These are phyloP conservation scores for Sclerospora graminicola DNA, from an alignment of 352 stramenopile species.

Conservation along the genomic window DNA sequence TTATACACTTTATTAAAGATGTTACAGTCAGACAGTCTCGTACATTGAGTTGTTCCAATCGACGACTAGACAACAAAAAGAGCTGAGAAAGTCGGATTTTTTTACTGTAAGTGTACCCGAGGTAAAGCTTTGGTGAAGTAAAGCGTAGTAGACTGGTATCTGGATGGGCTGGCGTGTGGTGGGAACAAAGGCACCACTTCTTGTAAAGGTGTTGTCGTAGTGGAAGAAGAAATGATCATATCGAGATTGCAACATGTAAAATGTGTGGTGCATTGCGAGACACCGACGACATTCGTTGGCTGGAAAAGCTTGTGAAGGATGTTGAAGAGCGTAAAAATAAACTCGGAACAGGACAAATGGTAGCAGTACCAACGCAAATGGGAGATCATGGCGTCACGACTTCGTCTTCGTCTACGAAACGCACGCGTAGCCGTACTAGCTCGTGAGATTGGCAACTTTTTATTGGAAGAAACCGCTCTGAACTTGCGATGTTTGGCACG, in stretches of 20 bases:
- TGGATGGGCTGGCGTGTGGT: conserved; percentile 26
- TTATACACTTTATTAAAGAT: conserved; percentile 35
- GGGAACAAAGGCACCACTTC: conserved; percentile 7
- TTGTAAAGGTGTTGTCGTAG: conserved; percentile 10
- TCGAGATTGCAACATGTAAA: conserved; percentile 7
- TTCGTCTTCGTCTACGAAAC: conserved; percentile 26
- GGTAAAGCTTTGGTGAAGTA: conserved; percentile 8
- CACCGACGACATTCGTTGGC: conserved; percentile 1
- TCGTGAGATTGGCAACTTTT: conserved; percentile 33
- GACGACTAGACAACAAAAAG: conserved; percentile 17
- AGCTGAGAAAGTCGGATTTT: conserved; percentile 53
- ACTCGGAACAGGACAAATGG: conserved; percentile 17
- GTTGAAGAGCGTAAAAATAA: conserved; percentile 1
- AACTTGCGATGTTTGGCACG: conserved; percentile 10
- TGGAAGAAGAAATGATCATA: background rate
- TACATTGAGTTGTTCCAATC: conserved; percentile 64
- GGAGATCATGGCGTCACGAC: conserved; percentile 7
- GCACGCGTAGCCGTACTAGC: conserved; percentile 17
- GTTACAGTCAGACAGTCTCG: conserved; percentile 33
- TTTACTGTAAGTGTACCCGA: conserved; percentile 46
- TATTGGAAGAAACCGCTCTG: conserved; percentile 7
- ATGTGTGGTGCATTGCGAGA: conserved; percentile 11
- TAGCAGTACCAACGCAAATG: conserved; percentile 16
- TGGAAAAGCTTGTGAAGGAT: conserved; percentile 8
- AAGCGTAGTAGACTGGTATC: conserved; percentile 18